phyloP scores from a whole-genome alignment of 306 rosid species.

The Castanea sativa region DNA sequence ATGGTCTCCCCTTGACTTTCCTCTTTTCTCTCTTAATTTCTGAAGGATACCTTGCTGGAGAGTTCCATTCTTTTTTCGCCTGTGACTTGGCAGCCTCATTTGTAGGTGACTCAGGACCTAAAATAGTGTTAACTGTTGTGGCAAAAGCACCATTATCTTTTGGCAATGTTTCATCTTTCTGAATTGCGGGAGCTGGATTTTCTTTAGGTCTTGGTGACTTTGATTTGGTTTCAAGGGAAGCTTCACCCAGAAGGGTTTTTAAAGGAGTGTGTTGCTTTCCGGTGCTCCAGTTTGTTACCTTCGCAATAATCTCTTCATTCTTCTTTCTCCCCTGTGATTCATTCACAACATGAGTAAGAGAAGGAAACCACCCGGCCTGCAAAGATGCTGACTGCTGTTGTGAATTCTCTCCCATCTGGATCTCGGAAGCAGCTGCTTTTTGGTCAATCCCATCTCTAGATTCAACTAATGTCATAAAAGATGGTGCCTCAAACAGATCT shows the following conservation, averaged over 20 bases:
- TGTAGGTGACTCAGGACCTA: constrained; percentile 49
- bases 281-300: constrained; percentile 82
- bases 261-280: constrained; percentile 73
- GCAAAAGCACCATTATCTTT: constrained; percentile 31
- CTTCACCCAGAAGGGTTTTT: constrained; percentile 81
- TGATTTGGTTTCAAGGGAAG: constrained; percentile 48
- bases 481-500: constrained; percentile 71
- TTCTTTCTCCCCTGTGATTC: constrained; percentile 72
- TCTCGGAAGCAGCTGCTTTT: constrained; percentile 39
- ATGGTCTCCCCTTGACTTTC: constrained; percentile 70
- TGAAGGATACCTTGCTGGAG: constrained; percentile 77
- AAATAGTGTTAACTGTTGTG: constrained; percentile 52
- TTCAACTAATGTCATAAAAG: constrained; percentile 83
- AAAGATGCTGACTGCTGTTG: constrained; percentile 32
- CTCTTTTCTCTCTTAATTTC: constrained; percentile 70
- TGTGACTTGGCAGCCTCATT: constrained; percentile 36
- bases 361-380: constrained; percentile 86
- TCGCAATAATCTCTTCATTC: constrained; percentile 76
- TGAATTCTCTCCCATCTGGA: constrained; percentile 28
- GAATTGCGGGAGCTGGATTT: constrained; percentile 23
- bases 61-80: constrained; percentile 71
- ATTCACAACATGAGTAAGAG: constrained; percentile 48
- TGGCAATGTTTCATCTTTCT: constrained; percentile 29
- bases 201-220: constrained; percentile 49
- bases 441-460: constrained; percentile 23